These are phyloP conservation scores for Pholiota microspora DNA, from an alignment of 768 basidiomycete genomes.

Conservation along the genomic window DNA sequence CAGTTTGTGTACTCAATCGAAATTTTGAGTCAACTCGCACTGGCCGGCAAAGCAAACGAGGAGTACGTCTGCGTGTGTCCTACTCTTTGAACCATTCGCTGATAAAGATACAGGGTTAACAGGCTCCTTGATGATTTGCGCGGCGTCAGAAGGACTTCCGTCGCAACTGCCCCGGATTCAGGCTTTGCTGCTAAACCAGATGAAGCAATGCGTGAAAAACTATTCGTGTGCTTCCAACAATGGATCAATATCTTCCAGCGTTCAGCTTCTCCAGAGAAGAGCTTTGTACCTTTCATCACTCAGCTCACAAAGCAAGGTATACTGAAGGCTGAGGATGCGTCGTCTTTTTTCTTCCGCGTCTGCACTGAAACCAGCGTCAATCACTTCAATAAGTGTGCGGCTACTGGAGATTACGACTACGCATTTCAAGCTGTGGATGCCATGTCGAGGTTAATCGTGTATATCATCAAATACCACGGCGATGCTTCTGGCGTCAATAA, in stretches of 20 bases:
- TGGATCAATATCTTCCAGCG: slow-evolving; percentile 96
- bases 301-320: slow-evolving; percentile 96
- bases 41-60: slow-evolving; percentile 78
- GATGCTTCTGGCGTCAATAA: slow-evolving; percentile 92
- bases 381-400: slow-evolving; percentile 76
- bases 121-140: slow-evolving; percentile 81
- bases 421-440: slow-evolving; percentile 95
- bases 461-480: slow-evolving; percentile 99
- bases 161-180: slow-evolving; percentile 21
- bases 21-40: slow-evolving; percentile 70
- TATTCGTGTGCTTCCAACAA: slow-evolving; percentile 84
- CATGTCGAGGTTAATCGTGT: slow-evolving; percentile 90
- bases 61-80: slow-evolving; percentile 54
- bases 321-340: slow-evolving; percentile 91
- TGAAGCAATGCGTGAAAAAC: slow-evolving; percentile 71
- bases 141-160: slow-evolving; percentile 54
- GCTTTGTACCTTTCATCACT: slow-evolving; percentile 96
- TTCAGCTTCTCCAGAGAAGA: slow-evolving; percentile 88
- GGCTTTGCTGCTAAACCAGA: slow-evolving; percentile 47
- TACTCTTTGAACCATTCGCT: slow-evolving; percentile 8
- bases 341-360: slow-evolving; percentile 97
- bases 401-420: slow-evolving; percentile 68
- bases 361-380: slow-evolving; percentile 94
- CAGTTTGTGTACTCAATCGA: slow-evolving; percentile 84
- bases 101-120: slow-evolving; percentile 47